These are phyloP conservation scores for Sporothrix pseudoabietina DNA, from an alignment of 2,329 filamentous ascomycete species.

Conservation along the genomic window DNA sequence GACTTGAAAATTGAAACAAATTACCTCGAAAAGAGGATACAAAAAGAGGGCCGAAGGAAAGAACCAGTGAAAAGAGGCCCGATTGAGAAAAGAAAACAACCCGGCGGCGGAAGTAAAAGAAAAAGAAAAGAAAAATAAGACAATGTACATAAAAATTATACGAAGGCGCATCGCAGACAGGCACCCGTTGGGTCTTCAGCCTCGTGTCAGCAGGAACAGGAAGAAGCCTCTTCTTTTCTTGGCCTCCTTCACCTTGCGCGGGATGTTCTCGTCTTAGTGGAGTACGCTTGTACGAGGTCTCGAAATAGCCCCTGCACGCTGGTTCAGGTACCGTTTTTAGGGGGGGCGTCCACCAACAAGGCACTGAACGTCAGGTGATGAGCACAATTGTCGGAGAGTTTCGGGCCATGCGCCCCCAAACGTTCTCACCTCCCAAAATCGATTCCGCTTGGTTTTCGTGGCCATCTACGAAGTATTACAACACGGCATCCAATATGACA, in stretches of 20 bases:
- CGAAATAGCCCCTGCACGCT: background rate
- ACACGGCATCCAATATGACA: background rate
- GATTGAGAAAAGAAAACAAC: constrained; percentile 16
- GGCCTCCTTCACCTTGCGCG: background rate
- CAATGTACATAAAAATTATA: background rate
- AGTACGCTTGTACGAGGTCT: background rate
- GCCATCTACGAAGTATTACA: too few species aligned
- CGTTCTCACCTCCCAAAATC: background rate
- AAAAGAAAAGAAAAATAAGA: background rate
- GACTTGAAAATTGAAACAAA: background rate
- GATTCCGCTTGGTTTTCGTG: constrained; percentile 22
- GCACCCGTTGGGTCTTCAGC: background rate
- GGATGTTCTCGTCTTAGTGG: constrained; percentile 21
- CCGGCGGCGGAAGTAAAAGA: background rate
- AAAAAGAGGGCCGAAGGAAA: background rate
- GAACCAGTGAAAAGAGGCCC: background rate
- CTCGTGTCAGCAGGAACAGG: constrained; percentile 9
- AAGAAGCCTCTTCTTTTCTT: background rate
- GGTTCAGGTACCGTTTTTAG: background rate
- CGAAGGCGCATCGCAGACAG: background rate
- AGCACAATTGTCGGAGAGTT: constrained; percentile 19
- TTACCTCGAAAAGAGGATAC: background rate
- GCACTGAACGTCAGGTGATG: constrained; percentile 19
- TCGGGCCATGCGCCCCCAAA: background rate
- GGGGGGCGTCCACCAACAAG: background rate